phyloP scores from a whole-genome alignment of 345 rosid genomes.

The Clausena lansium region DNA sequence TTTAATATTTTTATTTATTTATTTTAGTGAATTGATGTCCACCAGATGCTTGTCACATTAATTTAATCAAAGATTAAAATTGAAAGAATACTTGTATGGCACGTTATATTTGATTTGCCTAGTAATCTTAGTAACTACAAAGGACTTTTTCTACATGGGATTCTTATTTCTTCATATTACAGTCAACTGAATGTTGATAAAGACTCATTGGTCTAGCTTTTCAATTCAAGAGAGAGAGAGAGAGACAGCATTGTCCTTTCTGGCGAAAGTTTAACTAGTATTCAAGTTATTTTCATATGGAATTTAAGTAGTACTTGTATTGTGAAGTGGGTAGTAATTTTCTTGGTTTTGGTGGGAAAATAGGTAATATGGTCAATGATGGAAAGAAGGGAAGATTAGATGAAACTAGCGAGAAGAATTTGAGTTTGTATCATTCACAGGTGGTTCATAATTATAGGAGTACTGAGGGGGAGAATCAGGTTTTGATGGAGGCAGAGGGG shows the following conservation, averaged over 20 bases:
- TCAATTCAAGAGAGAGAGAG: no score
- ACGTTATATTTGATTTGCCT: not conserved
- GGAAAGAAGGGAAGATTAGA: slow-evolving; percentile 21
- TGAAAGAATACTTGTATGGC: not conserved
- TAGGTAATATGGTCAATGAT: slow-evolving; percentile 26
- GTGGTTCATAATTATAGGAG: slow-evolving; percentile 14
- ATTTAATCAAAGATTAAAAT: not conserved
- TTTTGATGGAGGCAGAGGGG: slow-evolving; percentile 40
- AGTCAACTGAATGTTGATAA: not conserved
- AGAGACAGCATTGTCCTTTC: not conserved
- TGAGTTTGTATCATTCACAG: slow-evolving; percentile 10
- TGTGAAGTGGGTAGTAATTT: not conserved
- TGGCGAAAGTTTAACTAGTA: not conserved
- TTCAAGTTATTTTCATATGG: not conserved
- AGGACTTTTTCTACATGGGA: not conserved
- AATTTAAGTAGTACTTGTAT: not conserved
- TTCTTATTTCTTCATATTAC: not conserved
- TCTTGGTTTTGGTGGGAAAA: not conserved
- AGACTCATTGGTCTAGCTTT: not conserved
- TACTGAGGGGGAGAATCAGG: slow-evolving; percentile 23
- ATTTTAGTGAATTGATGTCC: not conserved
- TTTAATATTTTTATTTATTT: not conserved
- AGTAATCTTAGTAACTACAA: not conserved
- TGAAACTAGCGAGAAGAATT: slow-evolving; percentile 17
- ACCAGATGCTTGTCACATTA: not conserved